Evolutionary conservation across 768 basidiomycete genomes (phyloP), one percentile per base, ranked within the genome.

Genomic region (Psilocybe tampanensis): DNA sequence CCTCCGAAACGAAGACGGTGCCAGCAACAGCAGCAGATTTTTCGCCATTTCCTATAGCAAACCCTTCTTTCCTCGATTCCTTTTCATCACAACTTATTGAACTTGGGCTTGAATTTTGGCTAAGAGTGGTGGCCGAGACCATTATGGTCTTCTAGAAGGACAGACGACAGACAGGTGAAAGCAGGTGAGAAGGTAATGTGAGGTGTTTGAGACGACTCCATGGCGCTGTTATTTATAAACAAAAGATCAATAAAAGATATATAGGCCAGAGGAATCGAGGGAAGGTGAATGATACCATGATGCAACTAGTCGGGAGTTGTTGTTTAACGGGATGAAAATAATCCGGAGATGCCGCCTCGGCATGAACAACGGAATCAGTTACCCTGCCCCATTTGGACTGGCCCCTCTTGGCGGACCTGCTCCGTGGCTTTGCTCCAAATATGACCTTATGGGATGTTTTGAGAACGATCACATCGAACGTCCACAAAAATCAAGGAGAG

Each of bases 1-100:
- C 42, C 21, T 58, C 45, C 13, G 56, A 51, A 1, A 55, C 57
- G 21, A 60, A 47, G 15, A 65, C 26, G 12, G 66, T 68, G 23
- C 61, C 58, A 7, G 67, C 63, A 19, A 62, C 49, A 7, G 67
- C 63, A 19, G 63, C 49, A 18, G 68, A 69, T 33, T 53, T 51
- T 22, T 65, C 64, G 22, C 58, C 62, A 41, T 57, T 58, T 9
- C 53, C 26, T 11, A 33, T 48, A 15, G 36, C 12, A 13, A 13
- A 13, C n/a, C 12, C 7, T 3, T 39, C 7, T 29, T 4, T 29
- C 29, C 29, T 29, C 6, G 36, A 5, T n/a, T 13, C 36, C 7
- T 3, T 39, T 39, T 39, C 36, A 9, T 29, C 29, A 29, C 5
- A 5, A 29, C 29, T 29, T 29, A n/a, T n/a, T n/a, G n/a, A n/a